These are phyloP conservation scores for Podila horticola DNA, from an alignment of 192 early-diverging fungal species.

Conservation along the genomic window DNA sequence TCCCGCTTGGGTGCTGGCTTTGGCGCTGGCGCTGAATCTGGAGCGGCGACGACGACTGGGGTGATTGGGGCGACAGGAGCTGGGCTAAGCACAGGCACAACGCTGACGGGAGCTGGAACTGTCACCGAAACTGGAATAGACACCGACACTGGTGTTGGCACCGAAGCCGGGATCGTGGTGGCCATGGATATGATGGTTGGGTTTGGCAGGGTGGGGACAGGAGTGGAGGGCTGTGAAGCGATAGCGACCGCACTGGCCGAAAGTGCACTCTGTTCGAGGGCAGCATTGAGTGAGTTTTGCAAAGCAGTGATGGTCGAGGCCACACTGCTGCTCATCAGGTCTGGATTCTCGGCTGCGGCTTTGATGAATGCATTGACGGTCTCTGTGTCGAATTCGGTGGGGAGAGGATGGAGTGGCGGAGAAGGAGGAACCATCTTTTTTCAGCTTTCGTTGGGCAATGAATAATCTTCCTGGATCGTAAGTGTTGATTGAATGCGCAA, in stretches of 20 bases:
- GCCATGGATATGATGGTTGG: no score
- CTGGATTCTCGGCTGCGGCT: slow-evolving; percentile 1
- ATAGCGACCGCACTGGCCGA: background rate
- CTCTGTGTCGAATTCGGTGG: background rate
- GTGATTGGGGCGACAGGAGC: background rate
- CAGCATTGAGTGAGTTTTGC: background rate
- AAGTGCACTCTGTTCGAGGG: background rate
- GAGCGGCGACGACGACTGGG: background rate
- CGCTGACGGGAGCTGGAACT: background rate
- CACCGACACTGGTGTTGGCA: background rate
- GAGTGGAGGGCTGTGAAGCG: background rate
- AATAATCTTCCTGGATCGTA: no score
- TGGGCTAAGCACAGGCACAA: background rate
- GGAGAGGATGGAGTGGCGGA: background rate
- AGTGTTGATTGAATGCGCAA: no score
- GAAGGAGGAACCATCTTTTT: background rate
- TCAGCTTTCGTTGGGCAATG: no score
- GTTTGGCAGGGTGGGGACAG: no score
- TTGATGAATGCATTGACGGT: slow-evolving; percentile 1
- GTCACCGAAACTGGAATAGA: background rate
- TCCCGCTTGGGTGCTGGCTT: background rate
- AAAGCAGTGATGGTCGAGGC: background rate
- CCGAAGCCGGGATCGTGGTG: no score
- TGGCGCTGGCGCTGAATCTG: background rate
- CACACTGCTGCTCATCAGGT: background rate